Base-by-base conservation (phyloP, 2,329 filamentous ascomycete genomes). In the Colletotrichum horii region DNA sequence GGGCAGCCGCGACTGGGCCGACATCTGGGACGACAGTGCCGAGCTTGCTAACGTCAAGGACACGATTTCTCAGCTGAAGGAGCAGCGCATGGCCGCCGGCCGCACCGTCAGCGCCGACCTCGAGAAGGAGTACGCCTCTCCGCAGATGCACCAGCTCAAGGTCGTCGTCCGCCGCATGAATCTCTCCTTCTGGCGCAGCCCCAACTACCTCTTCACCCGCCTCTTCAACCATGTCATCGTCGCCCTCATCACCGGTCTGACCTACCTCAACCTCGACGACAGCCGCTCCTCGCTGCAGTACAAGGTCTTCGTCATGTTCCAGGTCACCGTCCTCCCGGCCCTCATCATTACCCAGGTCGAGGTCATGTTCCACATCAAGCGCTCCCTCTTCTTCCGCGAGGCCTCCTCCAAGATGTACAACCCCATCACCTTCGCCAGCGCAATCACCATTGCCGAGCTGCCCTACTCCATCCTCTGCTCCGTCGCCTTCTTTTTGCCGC, bases 221-320 rank as follows among this genome's bases (percentile, higher is more conserved):
- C 87, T 98, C 22, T 97, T 96, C 88, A 96, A 94, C 81, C 95
- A 98, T 82, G 87, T 96, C 75, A 91, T 92, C 76, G 94, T 98
- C 78, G 93, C 94, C 2, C 81, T 98, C 16, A 86, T 97, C 71
- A 95, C 94, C 0, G 96, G 96, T 79, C 89, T 98, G 15, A 93
- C 93, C 38, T 98, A 94, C 83, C 87, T 97, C 64, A 91, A 95
- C 76, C 91, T 98, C 11, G 93, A 96, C 81, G 85, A 96, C 80
- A 95, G 94, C 4, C 91, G 94, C 12, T 87, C 93, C 2, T 94
- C 93, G 2, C 89, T 98, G 6, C 96, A 98, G 84, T 94, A 97
- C 87, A 93, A 93, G 76, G 91, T 98, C 77, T 98, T 98, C 84
- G 92, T 96, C 84, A 94, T 97, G 83, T 98, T 98, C 90, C 95